Evolutionary conservation across 2,329 filamentous ascomycete genomes (phyloP).

Genomic region (Beauveria rudraprayagi): DNA sequence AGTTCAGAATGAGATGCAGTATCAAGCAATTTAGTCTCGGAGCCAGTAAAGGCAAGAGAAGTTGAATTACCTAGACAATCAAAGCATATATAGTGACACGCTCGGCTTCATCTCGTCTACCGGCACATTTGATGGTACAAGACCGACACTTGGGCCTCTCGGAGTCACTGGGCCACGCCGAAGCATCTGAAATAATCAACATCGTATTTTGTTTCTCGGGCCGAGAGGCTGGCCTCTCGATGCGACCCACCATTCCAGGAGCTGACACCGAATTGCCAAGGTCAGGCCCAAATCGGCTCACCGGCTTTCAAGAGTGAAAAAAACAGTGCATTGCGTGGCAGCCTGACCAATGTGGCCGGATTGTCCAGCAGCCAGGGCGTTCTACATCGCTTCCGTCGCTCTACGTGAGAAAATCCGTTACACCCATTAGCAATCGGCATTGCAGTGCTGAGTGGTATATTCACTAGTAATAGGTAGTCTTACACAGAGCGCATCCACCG

Average conservation of each 20-base stretch:
- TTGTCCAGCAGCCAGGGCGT: not conserved
- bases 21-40: too few relatives aligned
- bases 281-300: not conserved
- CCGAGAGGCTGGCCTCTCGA: too few relatives aligned
- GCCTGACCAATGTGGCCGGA: not conserved
- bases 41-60: too few relatives aligned
- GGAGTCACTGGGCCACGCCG: too few relatives aligned
- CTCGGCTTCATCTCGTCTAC: too few relatives aligned
- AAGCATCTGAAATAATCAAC: too few relatives aligned
- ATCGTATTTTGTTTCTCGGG: too few relatives aligned
- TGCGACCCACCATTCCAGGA: not conserved
- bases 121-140: too few relatives aligned
- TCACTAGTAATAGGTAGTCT: slow-evolving; percentile 5
- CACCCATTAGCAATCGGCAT: not conserved
- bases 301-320: not conserved
- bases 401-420: not conserved
- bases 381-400: not conserved
- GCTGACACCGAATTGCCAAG: not conserved
- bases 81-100: too few relatives aligned
- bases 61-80: too few relatives aligned
- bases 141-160: too few relatives aligned
- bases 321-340: not conserved
- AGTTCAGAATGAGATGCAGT: too few relatives aligned
- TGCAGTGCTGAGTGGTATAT: slow-evolving; percentile 5
- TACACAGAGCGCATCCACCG: slow-evolving; percentile 3